A percentile compares a stretch with the other conserved stretches of the same genome.
These are phyloP conservation scores for Aspergillus pseudonomiae DNA, from an alignment of 2,329 filamentous ascomycete genomes.

Conservation along the genomic window DNA sequence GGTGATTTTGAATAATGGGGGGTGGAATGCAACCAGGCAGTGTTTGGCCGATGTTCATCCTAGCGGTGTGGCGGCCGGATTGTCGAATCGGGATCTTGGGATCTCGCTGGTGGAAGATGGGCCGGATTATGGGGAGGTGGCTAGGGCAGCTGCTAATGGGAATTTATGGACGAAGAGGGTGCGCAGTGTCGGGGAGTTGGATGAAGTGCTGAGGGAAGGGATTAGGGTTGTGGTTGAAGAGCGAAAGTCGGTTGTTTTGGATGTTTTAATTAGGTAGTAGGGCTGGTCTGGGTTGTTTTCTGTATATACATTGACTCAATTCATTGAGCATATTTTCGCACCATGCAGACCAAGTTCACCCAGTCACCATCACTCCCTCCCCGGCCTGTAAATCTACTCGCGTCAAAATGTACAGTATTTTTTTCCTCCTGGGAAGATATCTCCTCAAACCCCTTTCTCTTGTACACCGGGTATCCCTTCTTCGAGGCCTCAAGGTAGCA, in stretches of 20 bases:
- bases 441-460: conserved; percentile 5
- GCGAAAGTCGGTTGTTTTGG: conserved; percentile 17
- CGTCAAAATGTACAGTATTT: background rate
- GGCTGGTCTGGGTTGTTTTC: no score
- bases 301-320: no score
- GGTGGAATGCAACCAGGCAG: conserved; percentile 54
- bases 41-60: conserved; percentile 26
- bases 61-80: conserved; percentile 15
- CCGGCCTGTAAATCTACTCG: background rate
- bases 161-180: conserved; percentile 24
- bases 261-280: conserved; percentile 21
- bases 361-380: background rate
- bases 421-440: background rate
- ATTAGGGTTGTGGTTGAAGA: background rate
- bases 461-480: background rate
- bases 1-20: conserved; percentile 68
- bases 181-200: conserved; percentile 16
- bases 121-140: conserved; percentile 25
- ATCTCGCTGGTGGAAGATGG: conserved; percentile 25
- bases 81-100: conserved; percentile 22
- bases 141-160: conserved; percentile 25
- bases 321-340: background rate
- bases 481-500: conserved; percentile 6
- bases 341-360: background rate
- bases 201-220: conserved; percentile 19